Evolutionary conservation across 129 eudicot species (phyloP), one percentile per base, ranked within the genome.

Genomic region (Centrapalus pauciflorus): DNA sequence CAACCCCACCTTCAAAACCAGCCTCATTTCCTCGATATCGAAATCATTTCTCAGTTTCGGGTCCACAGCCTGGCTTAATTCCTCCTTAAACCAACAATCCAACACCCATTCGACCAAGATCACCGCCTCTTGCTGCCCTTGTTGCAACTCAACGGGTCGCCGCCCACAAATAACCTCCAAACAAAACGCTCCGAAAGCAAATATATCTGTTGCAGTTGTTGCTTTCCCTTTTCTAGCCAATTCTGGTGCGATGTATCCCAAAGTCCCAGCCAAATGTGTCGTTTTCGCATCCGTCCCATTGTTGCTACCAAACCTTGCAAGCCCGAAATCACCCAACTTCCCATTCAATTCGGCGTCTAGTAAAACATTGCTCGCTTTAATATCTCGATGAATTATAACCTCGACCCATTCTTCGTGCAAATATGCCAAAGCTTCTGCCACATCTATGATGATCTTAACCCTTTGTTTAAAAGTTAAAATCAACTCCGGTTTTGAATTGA

Each of bases 351-450:
- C 81, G 0, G 77, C 74, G 16, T 80, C 84, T 34, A 80, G 38
- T 50, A 80, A 65, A 34, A 80, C 80, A 14, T 80, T 80, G 24
- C 84, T 80, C 4, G 84, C 80, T 73, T 80, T 80, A 5, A 80
- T 66, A 12, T 80, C 84, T 0, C 84, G 62, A 49, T 80, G 84
- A 45, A 80, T 69, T n/a, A 75, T 77, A 26, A 75, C 77, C 27
- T 80, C 77, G 2, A 70, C 70, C 84, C 85, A 80, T 59, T 58
- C 78, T 34, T 80, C 85, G 57, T 80, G 85, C 55, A 80, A 67
- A 35, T 80, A 80, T 3, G 76, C 69, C 4, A 80, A 70, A 0
- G 78, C 84, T 38, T 77, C 76, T 0, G 85, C 81, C 0, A 80
- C 78, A 14, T 72, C 75, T 21, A 32, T 71, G 27, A 80, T 59